phyloP scores from a whole-genome alignment of 2,329 filamentous ascomycete species.

The Elsinoe necatrix region DNA sequence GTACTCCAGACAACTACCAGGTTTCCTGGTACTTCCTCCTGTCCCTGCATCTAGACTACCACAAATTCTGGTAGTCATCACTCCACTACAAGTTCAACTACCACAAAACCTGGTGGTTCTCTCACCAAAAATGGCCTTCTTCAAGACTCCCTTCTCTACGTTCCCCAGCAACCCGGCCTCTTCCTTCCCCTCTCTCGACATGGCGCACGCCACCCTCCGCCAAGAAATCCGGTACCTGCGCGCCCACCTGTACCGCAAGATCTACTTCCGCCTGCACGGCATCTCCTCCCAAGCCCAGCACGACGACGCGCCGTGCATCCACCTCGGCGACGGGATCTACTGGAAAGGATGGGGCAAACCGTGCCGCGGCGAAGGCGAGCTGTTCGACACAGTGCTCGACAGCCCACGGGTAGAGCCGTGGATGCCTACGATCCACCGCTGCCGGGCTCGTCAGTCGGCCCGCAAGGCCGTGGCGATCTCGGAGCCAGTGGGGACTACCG shows the following conservation, averaged over 20 bases:
- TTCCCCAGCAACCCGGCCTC: background rate
- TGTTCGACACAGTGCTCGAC: background rate
- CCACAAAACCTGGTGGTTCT: background rate
- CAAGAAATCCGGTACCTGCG: background rate
- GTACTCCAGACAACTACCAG: background rate
- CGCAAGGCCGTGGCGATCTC: background rate
- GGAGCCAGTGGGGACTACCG: background rate
- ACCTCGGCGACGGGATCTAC: background rate
- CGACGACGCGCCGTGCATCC: background rate
- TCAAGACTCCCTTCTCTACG: background rate
- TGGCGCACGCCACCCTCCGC: background rate
- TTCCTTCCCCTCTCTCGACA: background rate
- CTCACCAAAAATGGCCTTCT: background rate
- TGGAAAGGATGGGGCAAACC: background rate
- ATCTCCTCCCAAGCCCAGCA: background rate
- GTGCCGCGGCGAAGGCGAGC: background rate
- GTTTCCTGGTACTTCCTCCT: background rate
- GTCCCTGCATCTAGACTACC: background rate
- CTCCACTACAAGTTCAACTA: background rate
- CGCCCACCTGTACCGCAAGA: background rate
- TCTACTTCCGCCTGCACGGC: background rate
- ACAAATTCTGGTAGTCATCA: background rate
- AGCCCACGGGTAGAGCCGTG: background rate
- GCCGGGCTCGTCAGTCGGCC: background rate
- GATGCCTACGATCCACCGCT: background rate